Base-by-base conservation (phyloP, 2,329 filamentous ascomycete genomes). In the Metarhizium anisopliae region DNA sequence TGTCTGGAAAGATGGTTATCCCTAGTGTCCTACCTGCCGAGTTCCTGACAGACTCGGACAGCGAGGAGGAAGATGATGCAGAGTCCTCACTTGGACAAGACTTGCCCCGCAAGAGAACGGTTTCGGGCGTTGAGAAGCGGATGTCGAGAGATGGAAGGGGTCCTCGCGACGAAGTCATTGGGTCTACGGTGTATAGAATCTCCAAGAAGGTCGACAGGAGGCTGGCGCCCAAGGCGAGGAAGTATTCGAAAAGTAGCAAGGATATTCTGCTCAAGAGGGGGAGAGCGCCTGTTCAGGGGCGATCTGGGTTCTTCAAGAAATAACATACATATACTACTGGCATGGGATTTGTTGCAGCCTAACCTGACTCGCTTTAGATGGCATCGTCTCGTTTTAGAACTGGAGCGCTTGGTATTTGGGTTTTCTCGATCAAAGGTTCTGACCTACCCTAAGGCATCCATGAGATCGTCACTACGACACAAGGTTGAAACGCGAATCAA, bases 141-240 rank as follows among this genome's bases (percentile, higher is more conserved):
- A 59, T 78, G 35, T 64, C 70, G 11, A 68, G 67, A 47, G 69
- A 72, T 54, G 67, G 69, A 50, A 71, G 68, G 55, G 68, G 67
- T 14, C 74, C 75, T 8, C 68, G 67, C 49, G 81, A 84, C 62
- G 69, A 74, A 62, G 68, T 70, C 52, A 67, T 81, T n/a, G 80
- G 80, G 2, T 70, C 73, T 13, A 83, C 81, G 2, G 74, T 79
- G 53, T 84, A 80, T 62, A 70, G 81, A 20, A 76, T 82, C 58
- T 68, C 69, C 6, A 70, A 70, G 54, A 70, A 71, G 61, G 67
- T 65, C n/a, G 77, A 81, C 55, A 61, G 66, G 60, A 71, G 71
- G 55, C 68, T 83, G 60, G 75, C 79, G 53, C 81, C 80, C 29
- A 77, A 73, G 68, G 57, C 63, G 57, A 70, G 70, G 61, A 77